Evolutionary conservation across 257 asterid species (phyloP), one percentile per base, ranked within the genome.

Genomic region (Nicotiana sylvestris): DNA sequence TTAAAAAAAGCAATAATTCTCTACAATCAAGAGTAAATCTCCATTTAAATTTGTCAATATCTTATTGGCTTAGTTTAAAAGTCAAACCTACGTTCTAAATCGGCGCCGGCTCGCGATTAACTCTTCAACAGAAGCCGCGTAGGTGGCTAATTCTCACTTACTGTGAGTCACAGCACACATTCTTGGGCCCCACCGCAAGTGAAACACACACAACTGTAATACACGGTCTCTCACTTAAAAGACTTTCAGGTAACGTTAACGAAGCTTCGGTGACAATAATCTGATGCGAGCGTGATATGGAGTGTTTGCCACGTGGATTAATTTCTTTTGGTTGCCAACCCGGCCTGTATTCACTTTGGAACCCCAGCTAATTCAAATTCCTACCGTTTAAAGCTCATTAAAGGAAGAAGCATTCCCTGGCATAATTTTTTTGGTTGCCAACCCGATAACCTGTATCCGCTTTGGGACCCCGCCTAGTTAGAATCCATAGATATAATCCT

Each of bases 61-160:
- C 7, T 17, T 35, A 66, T 49, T 78, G 83, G 65, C 21, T 33
- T 43, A 2, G 0, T 35, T 35, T 37, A 12, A 27, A 83, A 27
- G 80, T 83, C 86, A 83, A 33, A 70, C 27, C 5, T 25, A 51
- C 29, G 53, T 17, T 55, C 46, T 56, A 4, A 56, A 62, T 17
- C 29, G 68, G 57, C 49, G 77, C 30, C 58, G 70, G 78, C n/a
- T 76, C 5, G 18, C 53, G 46, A 35, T 65, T 77, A 65, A 55
- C 82, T 27, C 66, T 53, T 43, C 76, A 62, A 21, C 49, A 15
- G 62, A 29, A 69, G 60, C 76, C 81, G 83, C 46, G 83, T 69
- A 76, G 69, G 49, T 76, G 77, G 80, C 46, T 57, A 27, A 27
- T 30, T 29, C 9, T 33, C 61, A 60, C 51, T 6, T 35, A 25